Evolutionary conservation across 257 asterid species (phyloP), one percentile per base, ranked within the genome.

Genomic region (Lithospermum erythrorhizon): DNA sequence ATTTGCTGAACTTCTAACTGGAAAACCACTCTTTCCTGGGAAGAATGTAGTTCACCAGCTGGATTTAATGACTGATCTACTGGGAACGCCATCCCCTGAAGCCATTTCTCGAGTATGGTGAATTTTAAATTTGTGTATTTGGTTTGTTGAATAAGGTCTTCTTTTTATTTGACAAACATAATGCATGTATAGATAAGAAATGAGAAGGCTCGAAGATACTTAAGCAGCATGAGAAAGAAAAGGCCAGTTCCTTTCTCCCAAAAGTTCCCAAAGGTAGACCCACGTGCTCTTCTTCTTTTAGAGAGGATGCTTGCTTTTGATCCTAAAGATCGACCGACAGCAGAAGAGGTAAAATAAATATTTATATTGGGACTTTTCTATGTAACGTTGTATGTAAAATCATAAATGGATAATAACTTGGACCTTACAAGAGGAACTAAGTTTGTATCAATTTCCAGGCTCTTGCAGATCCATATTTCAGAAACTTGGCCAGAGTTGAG

Each of bases 261-360:
- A 62, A 91, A 88, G 72, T 91, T 91, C 63, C 98, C 96, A 52
- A 81, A 81, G 73, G 94, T 88, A 10, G 95, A 91, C 55, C 95
- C 94, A 21, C 82, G 85, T 55, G 96, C 98, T 41, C 94, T 91
- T 66, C 86, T 93, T 17, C 70, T 91, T 69, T 71, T 91, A 58
- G 94, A 88, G 80, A 81, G 78, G 77, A 86, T 91, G 96, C 96
- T 91, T 22, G 96, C 96, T 73, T 91, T 91, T 70, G 98, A 91
- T 74, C 96, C 96, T 22, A 91, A 86, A 73, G 96, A 91, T 70
- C 75, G 98, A 66, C 98, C 96, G 58, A 71, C 79, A 4, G 98
- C 96, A 64, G 96, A 91, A 76, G 96, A 88, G 90, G 98, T 90
- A 55, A 18, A 32, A 13, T 9, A 13, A 59, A 10, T 58, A 30